Percentiles rank a stretch among this genome's conserved stretches.
These are phyloP conservation scores for Protea cynaroides DNA, from an alignment of 164 flowering plant genomes.

Conservation along the genomic window DNA sequence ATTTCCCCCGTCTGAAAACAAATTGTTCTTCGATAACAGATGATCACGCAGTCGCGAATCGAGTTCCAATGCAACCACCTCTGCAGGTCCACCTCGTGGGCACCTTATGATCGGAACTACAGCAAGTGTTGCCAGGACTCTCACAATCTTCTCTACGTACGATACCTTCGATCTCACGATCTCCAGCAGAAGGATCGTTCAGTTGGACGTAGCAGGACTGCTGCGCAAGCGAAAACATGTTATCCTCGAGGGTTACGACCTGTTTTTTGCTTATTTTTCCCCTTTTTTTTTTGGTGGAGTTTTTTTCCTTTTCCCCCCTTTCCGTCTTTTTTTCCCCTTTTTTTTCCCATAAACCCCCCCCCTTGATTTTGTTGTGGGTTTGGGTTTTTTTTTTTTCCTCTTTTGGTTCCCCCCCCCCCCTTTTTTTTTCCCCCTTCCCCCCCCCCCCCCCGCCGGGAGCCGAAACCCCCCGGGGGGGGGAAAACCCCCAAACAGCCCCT, in stretches of 20 bases:
- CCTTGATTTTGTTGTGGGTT: too few relatives aligned
- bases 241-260: conserved; percentile 79
- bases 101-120: conserved; percentile 93
- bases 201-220: conserved; percentile 58
- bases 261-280: too few relatives aligned
- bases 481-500: too few relatives aligned
- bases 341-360: too few relatives aligned
- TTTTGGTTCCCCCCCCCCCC: too few relatives aligned
- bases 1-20: conserved; percentile 77
- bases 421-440: too few relatives aligned
- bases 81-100: conserved; percentile 91
- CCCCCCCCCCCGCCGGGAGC: too few relatives aligned
- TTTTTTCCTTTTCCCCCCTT: too few relatives aligned
- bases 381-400: too few relatives aligned
- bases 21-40: conserved; percentile 74
- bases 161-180: conserved; percentile 82
- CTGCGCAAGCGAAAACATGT: conserved; percentile 74
- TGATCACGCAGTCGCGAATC: conserved; percentile 86
- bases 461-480: too few relatives aligned
- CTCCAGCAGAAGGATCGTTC: conserved; percentile 89
- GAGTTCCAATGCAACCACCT: conserved; percentile 84
- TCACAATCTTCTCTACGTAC: conserved; percentile 64
- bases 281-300: too few relatives aligned
- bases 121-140: conserved; percentile 73
- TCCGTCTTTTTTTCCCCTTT: too few relatives aligned